Evolutionary conservation across 371 early-diverging fungal species (phyloP), one percentile per base, ranked within the genome.

Genomic region (Mucor ambiguus): DNA sequence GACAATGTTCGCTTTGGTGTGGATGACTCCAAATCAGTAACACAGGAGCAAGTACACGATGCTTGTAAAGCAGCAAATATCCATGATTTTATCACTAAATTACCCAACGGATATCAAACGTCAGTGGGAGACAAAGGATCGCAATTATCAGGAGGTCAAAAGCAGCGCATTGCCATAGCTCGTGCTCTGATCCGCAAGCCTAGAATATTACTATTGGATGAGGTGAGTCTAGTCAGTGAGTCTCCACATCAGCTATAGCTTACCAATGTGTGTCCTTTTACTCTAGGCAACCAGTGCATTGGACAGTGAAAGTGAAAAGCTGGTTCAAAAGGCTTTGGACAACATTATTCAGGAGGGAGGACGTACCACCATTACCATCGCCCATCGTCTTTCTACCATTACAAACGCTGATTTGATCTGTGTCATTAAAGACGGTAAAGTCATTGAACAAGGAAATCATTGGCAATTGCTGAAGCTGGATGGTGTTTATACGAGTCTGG

Each of bases 201-300:
- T 20, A 85, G 80, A 60, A 86, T 98, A 11, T 77, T 98, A 55
- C 76, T 98, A 32, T 77, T 98, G 41, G 99, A 99, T 74, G 99
- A 99, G 73, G 96, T 98, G 0, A 98, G 99, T 6, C n/a, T n/a
- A n/a, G n/a, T n/a, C n/a, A n/a, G n/a, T n/a, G n/a, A n/a, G n/a
- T n/a, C n/a, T n/a, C n/a, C 2, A 30, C 30, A 5, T 30, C 30
- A 30, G 30, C 2, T 33, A 10, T 10, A 33, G 1, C 4, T 33
- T 8, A 33, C 35, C 9, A 9, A 1, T 7, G n/a, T 33, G 35
- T 33, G 1, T 33, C 35, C 2, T 33, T 9, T 12, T 6, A 11
- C 14, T 5, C 18, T 18, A 41, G 41, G 41, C 41, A 41, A 64
- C 80, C 96, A 91, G 93, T 12, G 96, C 97, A 0, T 70, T 98